Evolutionary conservation across 306 rosid genomes (phyloP), one percentile per base, ranked within the genome.

Genomic region (Medicago ruthenica): DNA sequence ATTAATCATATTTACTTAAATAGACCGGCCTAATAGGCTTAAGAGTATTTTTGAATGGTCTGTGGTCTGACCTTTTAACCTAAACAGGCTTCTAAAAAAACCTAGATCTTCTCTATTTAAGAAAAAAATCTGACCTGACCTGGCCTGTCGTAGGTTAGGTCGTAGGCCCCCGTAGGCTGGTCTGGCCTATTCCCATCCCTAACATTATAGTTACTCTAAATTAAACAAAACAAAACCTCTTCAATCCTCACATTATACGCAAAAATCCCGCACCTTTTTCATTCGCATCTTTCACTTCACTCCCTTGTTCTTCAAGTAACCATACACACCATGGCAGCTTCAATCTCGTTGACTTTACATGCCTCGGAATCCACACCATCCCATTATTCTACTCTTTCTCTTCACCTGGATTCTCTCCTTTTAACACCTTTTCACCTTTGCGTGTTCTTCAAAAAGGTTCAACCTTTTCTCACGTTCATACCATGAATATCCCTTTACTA

Each of bases 391-490:
- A 81, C 83, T 79, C 20, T 77, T 40, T 8, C 7, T 75, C 39
- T 71, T 44, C 80, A 61, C 87, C 89, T 82, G 37, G 76, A 87
- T 66, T 86, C 81, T n/a, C 87, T 85, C 82, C 51, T 54, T 16
- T 13, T 14, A 34, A 12, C 70, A 20, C n/a, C 41, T 2, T 45
- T 40, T 18, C 17, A 41, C 83, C 90, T 82, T 93, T 89, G 87
- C 97, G 89, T 93, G 79, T 80, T 81, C 70, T 78, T 76, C 81
- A 77, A 85, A 87, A 83, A 87, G 85, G n/a, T 69, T 76, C 1
- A 53, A 70, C 54, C 45, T 53, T 79, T 11, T 12, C 48, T 73
- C 81, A 73, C 86, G 47, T 68, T 47, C 76, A 60, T 70, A 34
- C 47, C 85, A 15, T 74, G 73, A 11, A 39, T 62, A 71, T 8